Evolutionary conservation across 2,329 filamentous ascomycete genomes (phyloP), one percentile per base, ranked within the genome.

Genomic region (Phaeoacremonium minimum): DNA sequence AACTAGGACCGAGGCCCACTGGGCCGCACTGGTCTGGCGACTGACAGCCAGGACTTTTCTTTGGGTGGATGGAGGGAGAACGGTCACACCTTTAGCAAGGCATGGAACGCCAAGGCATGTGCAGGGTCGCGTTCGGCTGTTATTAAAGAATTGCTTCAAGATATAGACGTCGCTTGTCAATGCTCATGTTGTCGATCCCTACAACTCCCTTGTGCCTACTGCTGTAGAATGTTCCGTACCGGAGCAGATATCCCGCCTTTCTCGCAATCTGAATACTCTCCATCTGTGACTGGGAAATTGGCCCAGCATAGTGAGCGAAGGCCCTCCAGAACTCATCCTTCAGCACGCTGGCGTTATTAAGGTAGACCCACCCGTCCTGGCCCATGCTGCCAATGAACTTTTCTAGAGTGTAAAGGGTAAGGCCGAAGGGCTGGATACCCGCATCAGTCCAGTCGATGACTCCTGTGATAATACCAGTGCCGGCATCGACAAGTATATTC

Each of bases 341-440:
- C 16, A 31, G 30, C 30, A 15, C 30, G 30, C 15, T 15, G n/a
- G 30, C 30, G 14, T 31, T 31, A 15, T 31, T 15, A 15, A 15
- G 30, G n/a, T 17, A 31, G n/a, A 15, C 16, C 30, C 30, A 31
- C 14, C 30, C 30, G 30, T 31, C 30, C 9, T 12, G n/a, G 16
- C 30, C 16, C 30, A 31, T 31, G 16, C 16, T 15, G 15, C 30
- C 30, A 17, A 31, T 14, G 30, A 8, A 14, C 12, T 31, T 31
- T 31, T 31, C 30, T 31, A 15, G 30, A 9, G 30, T 17, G 30
- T 41, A 50, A 30, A 49, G 44, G 7, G 42, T 36, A 19, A 50
- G 42, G 22, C 47, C 47, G 15, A 33, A 33, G 12, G 32, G 32
- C 17, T 11, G 32, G 18, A 33, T 33, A 12, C 32, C 17, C 18